These are phyloP conservation scores for Saccharomycopsis amapae DNA, from an alignment of 805 yeast genomes.

Conservation along the genomic window DNA sequence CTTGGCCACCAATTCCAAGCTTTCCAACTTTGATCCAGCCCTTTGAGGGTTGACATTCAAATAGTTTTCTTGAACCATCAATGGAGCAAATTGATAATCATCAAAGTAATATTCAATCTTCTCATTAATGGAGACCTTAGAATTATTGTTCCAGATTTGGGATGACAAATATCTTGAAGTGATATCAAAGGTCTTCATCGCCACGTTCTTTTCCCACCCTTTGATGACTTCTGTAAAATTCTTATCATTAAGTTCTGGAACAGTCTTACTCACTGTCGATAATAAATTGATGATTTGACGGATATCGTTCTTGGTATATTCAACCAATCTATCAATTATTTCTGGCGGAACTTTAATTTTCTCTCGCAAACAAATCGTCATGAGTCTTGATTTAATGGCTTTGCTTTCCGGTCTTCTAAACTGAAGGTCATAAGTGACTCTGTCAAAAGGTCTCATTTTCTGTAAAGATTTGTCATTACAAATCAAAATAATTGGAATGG, in stretches of 20 bases:
- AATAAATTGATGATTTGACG: constrained; percentile 88
- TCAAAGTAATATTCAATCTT: constrained; percentile 86
- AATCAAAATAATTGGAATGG: constrained; percentile 84
- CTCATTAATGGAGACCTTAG: constrained; percentile 59
- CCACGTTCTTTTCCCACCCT: constrained; percentile 85
- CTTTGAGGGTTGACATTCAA: constrained; percentile 53
- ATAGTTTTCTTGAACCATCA: constrained; percentile 95
- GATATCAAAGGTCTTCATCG: constrained; percentile 88
- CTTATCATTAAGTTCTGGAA: constrained; percentile 52
- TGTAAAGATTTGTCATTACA: constrained; percentile 91
- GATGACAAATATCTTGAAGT: constrained; percentile 60
- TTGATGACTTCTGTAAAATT: constrained; percentile 55
- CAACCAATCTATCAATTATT: constrained; percentile 75
- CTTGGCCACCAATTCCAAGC: constrained; percentile 53
- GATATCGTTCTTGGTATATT: constrained; percentile 83
- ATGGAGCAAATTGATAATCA: constrained; percentile 89
- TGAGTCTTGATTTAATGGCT: constrained; percentile 73
- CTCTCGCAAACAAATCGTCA: constrained; percentile 88
- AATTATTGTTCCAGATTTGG: constrained; percentile 46
- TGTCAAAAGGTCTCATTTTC: constrained; percentile 93
- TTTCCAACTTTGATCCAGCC: constrained; percentile 38
- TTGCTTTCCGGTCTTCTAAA: constrained; percentile 85
- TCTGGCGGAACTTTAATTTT: constrained; percentile 71
- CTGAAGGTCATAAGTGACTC: constrained; percentile 67
- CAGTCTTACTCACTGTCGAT: constrained; percentile 76